These are phyloP conservation scores for Aureobasidium sp. DNA, from an alignment of 2,329 filamentous ascomycete genomes.

Conservation along the genomic window DNA sequence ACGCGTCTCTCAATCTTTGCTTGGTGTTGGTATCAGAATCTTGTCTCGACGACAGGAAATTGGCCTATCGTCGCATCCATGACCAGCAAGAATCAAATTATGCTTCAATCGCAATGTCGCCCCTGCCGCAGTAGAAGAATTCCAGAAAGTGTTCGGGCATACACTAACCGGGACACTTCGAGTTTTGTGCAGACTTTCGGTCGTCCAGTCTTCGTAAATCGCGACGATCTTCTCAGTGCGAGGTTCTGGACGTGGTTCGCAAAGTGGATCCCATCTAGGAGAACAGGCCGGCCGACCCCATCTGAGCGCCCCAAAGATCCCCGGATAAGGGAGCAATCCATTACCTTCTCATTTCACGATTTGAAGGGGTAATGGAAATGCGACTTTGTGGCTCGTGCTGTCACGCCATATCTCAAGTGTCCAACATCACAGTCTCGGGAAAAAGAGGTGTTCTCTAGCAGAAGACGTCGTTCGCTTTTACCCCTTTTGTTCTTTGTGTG, in stretches of 20 bases:
- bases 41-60: neutral
- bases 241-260: neutral
- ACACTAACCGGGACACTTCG: neutral
- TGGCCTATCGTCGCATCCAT: neutral
- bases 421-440: neutral
- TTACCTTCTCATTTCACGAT: conserved; percentile 5
- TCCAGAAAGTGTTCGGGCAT: neutral
- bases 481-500: neutral
- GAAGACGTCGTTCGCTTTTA: neutral
- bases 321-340: conserved; percentile 10
- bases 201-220: neutral
- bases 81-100: neutral
- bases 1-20: neutral
- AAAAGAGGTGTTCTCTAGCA: neutral
- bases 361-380: conserved; percentile 8
- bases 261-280: neutral
- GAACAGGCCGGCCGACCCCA: conserved; percentile 7
- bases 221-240: neutral
- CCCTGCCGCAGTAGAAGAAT: neutral
- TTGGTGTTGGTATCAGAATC: conserved; percentile 2
- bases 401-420: neutral
- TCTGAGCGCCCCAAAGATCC: conserved; percentile 2
- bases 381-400: conserved; percentile 6
- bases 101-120: neutral
- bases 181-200: neutral